Conservation (phyloP, 495 filamentous ascomycete genomes). For the Friedmanniomyces simplex region DNA sequence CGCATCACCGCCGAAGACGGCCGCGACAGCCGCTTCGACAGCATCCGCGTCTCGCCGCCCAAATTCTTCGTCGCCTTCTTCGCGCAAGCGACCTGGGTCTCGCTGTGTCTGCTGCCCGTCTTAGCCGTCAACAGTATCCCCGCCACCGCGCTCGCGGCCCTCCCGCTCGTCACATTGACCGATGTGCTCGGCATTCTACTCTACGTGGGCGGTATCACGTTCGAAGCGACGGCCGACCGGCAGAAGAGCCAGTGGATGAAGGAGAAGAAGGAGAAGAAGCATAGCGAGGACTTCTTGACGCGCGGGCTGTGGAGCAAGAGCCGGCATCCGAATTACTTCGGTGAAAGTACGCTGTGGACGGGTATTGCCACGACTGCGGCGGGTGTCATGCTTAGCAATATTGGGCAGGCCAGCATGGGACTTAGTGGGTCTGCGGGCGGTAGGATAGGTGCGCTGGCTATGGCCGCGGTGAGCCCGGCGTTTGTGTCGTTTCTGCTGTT, state of each 20-base stretch:
- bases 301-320: constrained; percentile 48
- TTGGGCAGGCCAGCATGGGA: constrained; percentile 40
- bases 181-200: constrained; percentile 46
- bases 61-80: constrained; percentile 48
- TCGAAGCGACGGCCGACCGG: constrained; percentile 49
- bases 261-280: constrained; percentile 47
- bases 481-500: constrained; percentile 52
- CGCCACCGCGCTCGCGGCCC: constrained; percentile 33
- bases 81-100: constrained; percentile 53
- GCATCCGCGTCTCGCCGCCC: constrained; percentile 41
- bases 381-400: constrained; percentile 37
- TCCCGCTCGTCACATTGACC: constrained; percentile 32
- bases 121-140: constrained; percentile 51
- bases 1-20: constrained; percentile 42
- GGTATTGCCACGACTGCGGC: constrained; percentile 46
- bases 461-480: constrained; percentile 48
- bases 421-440: constrained; percentile 35
- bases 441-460: constrained; percentile 31
- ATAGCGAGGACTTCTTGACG: constrained; percentile 53
- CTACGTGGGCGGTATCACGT: constrained; percentile 45
- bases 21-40: constrained; percentile 51
- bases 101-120: constrained; percentile 50
- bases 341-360: constrained; percentile 54
- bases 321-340: constrained; percentile 59
- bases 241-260: constrained; percentile 49